Evolutionary conservation across 805 yeast genomes (phyloP).

Genomic region (Ogataea nonfermentans): DNA sequence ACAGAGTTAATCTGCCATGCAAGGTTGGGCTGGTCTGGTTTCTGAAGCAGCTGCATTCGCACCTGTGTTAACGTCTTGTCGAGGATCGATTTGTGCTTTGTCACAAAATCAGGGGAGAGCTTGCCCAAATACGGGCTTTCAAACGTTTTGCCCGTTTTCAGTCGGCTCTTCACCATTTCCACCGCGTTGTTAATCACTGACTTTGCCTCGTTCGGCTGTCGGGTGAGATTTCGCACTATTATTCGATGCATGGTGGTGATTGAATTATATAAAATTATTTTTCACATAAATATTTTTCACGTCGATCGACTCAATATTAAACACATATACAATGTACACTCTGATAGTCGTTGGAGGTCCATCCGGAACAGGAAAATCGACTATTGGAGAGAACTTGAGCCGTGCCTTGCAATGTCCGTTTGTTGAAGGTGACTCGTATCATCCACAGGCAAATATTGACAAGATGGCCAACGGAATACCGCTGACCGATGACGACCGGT

Average conservation of each 20-base stretch:
- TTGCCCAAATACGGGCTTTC: slow-evolving; percentile 12
- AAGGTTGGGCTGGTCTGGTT: neutral
- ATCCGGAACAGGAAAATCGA: slow-evolving; percentile 92
- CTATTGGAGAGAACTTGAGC: slow-evolving; percentile 60
- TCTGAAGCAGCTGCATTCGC: slow-evolving; percentile 9
- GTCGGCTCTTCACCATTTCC: neutral
- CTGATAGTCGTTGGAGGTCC: slow-evolving; percentile 81
- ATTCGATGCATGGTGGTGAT: neutral
- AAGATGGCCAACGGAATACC: slow-evolving; percentile 86
- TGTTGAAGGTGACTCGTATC: slow-evolving; percentile 84
- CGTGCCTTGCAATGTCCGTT: slow-evolving; percentile 48
- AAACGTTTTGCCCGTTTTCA: neutral
- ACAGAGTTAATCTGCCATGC: slow-evolving; percentile 2
- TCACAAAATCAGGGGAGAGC: slow-evolving; percentile 14
- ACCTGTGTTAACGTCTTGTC: slow-evolving; percentile 5
- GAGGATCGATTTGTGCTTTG: slow-evolving; percentile 4
- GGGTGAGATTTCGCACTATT: slow-evolving; percentile 3
- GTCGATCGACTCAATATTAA: slow-evolving; percentile 6
- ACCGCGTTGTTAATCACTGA: neutral
- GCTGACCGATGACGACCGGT: slow-evolving; percentile 83
- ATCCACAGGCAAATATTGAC: slow-evolving; percentile 64
- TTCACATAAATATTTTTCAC: neutral
- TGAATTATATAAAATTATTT: neutral
- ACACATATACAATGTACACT: neutral
- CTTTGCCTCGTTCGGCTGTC: neutral